phyloP scores from a whole-genome alignment of 371 early-diverging fungal species.

The Lichtheimia ornata region DNA sequence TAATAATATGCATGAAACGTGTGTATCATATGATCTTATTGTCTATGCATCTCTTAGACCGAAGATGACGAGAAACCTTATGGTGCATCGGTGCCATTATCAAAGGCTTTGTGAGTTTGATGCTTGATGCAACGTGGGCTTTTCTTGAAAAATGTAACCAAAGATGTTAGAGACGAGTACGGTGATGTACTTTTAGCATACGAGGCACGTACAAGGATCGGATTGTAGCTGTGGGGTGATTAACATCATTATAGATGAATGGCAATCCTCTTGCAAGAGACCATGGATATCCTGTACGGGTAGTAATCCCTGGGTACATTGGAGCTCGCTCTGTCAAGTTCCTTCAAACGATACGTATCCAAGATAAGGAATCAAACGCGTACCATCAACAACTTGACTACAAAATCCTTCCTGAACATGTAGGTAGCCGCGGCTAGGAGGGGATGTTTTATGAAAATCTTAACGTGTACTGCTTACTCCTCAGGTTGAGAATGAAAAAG shows the following conservation, averaged over 20 bases:
- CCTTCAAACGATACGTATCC: constrained; percentile 63
- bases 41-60: not conserved
- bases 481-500: constrained; percentile 36
- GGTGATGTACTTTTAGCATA: constrained; percentile 85
- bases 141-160: not conserved
- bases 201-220: constrained; percentile 35
- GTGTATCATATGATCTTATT: not conserved
- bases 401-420: constrained; percentile 78
- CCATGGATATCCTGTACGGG: constrained; percentile 84
- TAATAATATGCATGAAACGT: constrained; percentile 21
- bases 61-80: constrained; percentile 68
- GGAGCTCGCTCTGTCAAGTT: constrained; percentile 89
- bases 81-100: constrained; percentile 80
- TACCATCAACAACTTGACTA: constrained; percentile 85
- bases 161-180: constrained; percentile 54
- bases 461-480: not conserved
- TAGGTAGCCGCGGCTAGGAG: constrained; percentile 10
- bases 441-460: not conserved
- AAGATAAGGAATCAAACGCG: constrained; percentile 67
- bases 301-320: constrained; percentile 84
- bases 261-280: constrained; percentile 71
- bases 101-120: constrained; percentile 68
- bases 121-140: not conserved
- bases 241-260: constrained; percentile 68
- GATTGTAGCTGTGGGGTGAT: not conserved